These are phyloP conservation scores for Cercophora newfieldiana DNA, from an alignment of 495 filamentous ascomycete species.

Conservation along the genomic window DNA sequence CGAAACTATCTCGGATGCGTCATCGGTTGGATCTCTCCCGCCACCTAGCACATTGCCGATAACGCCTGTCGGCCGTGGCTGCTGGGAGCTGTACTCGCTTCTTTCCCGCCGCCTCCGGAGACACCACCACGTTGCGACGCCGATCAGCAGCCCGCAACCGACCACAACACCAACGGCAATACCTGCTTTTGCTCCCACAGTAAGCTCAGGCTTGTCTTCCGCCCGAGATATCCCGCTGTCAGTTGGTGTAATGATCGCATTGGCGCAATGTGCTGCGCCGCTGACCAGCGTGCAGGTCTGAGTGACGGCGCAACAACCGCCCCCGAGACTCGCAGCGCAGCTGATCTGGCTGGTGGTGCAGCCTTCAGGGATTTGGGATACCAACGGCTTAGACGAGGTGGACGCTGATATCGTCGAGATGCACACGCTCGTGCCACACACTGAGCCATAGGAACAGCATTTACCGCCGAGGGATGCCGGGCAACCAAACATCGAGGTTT, in stretches of 20 bases:
- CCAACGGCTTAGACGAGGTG: conserved; percentile 21
- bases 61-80: conserved; percentile 8
- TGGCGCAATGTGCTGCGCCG: conserved; percentile 51
- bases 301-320: conserved; percentile 73
- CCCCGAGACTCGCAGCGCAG: conserved; percentile 64
- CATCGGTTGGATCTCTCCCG: conserved; percentile 31
- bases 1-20: conserved; percentile 27
- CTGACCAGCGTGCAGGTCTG: conserved; percentile 64
- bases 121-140: conserved; percentile 38
- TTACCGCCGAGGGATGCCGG: conserved; percentile 40
- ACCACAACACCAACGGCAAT: conserved; percentile 43
- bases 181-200: conserved; percentile 44
- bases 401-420: conserved; percentile 26
- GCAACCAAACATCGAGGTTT: conserved; percentile 43
- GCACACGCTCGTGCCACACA: conserved; percentile 35
- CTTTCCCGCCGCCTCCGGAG: conserved; percentile 31
- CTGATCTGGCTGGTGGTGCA: conserved; percentile 75
- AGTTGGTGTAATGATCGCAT: conserved; percentile 43
- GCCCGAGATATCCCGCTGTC: conserved; percentile 25
- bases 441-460: conserved; percentile 44
- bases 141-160: conserved; percentile 33
- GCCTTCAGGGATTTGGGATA: conserved; percentile 38
- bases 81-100: conserved; percentile 14
- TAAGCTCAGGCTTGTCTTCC: conserved; percentile 23
- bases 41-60: conserved; percentile 17